Evolutionary conservation across 2,329 filamentous ascomycete species (phyloP).

Genomic region (Ustilaginoidea virens): DNA sequence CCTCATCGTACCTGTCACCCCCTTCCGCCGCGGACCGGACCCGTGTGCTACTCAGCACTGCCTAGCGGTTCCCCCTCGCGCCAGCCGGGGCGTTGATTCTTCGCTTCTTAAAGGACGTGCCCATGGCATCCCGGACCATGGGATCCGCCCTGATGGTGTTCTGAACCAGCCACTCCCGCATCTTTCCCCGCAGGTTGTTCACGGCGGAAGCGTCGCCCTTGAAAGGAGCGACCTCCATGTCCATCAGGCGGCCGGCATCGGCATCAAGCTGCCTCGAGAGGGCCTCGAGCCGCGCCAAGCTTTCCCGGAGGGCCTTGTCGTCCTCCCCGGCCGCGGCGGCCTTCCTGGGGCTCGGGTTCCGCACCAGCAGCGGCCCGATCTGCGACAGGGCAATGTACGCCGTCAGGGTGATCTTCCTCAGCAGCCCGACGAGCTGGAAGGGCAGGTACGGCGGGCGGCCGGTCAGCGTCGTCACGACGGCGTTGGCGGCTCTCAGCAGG

Average conservation of each 20-base stretch:
- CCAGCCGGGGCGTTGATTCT: slow-evolving; percentile 47
- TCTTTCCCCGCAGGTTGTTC: slow-evolving; percentile 43
- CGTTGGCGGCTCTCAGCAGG: slow-evolving; percentile 30
- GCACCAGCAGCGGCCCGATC: slow-evolving; percentile 51
- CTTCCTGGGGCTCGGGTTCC: slow-evolving; percentile 18
- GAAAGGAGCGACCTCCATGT: slow-evolving; percentile 71
- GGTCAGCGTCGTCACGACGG: slow-evolving; percentile 21
- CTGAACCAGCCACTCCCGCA: slow-evolving; percentile 78
- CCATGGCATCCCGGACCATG: slow-evolving; percentile 69
- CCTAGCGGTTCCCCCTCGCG: slow-evolving; percentile 37
- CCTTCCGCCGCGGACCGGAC: too few relatives aligned
- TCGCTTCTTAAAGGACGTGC: slow-evolving; percentile 46
- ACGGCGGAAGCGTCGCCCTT: slow-evolving; percentile 52
- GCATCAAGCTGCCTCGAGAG: slow-evolving; percentile 43
- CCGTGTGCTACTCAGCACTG: too few relatives aligned
- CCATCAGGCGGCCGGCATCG: slow-evolving; percentile 57
- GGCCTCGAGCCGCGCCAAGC: slow-evolving; percentile 50
- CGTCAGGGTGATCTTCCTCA: slow-evolving; percentile 62
- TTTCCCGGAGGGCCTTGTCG: slow-evolving; percentile 40
- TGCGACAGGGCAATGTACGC: slow-evolving; percentile 73
- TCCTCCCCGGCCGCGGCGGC: slow-evolving; percentile 17
- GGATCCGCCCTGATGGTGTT: slow-evolving; percentile 68
- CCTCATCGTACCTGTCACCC: too few relatives aligned
- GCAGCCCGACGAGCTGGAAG: slow-evolving; percentile 67
- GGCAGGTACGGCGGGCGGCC: slow-evolving; percentile 54